Base-by-base conservation (phyloP, 345 rosid species). In the Citrus australasica region DNA sequence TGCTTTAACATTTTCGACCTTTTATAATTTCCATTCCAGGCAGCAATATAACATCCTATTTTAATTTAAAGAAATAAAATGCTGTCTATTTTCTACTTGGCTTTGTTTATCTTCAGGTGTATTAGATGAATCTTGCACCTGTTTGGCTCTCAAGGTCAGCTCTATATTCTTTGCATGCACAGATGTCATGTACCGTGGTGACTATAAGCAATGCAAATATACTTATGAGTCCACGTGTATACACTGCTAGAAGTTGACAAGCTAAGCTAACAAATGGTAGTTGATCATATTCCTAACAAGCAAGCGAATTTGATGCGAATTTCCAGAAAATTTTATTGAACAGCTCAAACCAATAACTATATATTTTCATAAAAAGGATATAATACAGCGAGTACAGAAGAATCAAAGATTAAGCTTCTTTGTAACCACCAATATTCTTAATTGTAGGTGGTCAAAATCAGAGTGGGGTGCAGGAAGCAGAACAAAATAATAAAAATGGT, bases 1-100 rank as follows among this genome's bases (percentile, higher is more conserved):
- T 38, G 10, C 60, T 32, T 58, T 64, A 14, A 66, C 51, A 28
- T 78, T 78, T 79, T 71, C 53, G 56, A 64, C 78, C 79, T 73
- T 21, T 30, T 46, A 6, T 58, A 61, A 81, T 30, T 67, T 75
- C 42, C 28, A 38, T 10, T 35, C 17, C 46, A 28, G 78, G n/a
- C 40, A 55, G 35, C n/a, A 62, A 51, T 33, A 33, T 46, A 37
- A 38, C 13, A 70, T 74, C 67, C 42, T 27, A 53, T 48, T 27
- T 30, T 38, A 71, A 58, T 30, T 66, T 13, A 46, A 46, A 46
- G 21, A 79, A 55, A 46, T 2, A 38, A 72, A 19, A 42, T 14
- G 32, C 73, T 14, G 58, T 61, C 33, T 63, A 58, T 11, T 58
- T 38, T 73, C 48, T 38, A 38, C 58, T 74, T 32, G 32, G 75